A percentile compares a stretch with the other conserved stretches of the same genome.
Conservation (phyloP, 2,329 filamentous ascomycete genomes). For the Colletotrichum sp. region DNA sequence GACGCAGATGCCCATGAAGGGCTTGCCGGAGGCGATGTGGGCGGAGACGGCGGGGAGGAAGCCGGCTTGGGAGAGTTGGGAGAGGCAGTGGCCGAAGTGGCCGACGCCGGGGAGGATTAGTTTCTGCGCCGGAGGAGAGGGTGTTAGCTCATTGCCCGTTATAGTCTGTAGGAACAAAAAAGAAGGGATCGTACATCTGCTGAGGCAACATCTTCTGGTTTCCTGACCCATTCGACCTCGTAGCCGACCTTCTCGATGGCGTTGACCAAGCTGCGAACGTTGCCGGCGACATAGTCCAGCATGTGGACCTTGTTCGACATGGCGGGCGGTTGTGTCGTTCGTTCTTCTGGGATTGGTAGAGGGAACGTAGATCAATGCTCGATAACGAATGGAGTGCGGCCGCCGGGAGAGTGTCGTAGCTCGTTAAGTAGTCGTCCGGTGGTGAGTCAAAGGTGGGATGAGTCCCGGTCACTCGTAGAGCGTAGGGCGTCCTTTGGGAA, state of each 20-base stretch:
- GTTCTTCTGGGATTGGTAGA: neutral
- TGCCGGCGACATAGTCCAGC: conserved; percentile 91
- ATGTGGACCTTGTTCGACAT: conserved; percentile 79
- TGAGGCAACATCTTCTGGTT: conserved; percentile 80
- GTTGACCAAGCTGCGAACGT: conserved; percentile 94
- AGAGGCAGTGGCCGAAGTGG: conserved; percentile 95
- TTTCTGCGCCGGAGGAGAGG: conserved; percentile 58
- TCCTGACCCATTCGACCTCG: conserved; percentile 88
- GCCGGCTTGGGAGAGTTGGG: conserved; percentile 79
- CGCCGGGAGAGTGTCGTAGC: neutral
- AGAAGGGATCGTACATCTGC: conserved; percentile 69
- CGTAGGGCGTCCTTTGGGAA: conserved; percentile 10
- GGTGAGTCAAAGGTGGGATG: conserved; percentile 11
- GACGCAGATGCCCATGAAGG: conserved; percentile 98
- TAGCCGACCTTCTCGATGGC: conserved; percentile 96
- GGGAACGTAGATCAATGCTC: neutral
- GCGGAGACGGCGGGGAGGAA: conserved; percentile 82
- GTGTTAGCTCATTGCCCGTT: neutral
- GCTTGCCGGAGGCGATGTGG: conserved; percentile 90
- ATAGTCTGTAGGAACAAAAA: neutral
- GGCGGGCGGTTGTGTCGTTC: conserved; percentile 26
- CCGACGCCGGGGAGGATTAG: conserved; percentile 96
- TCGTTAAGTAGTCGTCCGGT: neutral
- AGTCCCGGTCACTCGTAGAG: neutral
- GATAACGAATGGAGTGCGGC: neutral